Evolutionary conservation across 108 stramenopile genomes (phyloP), one percentile per base, ranked within the genome.

Genomic region (Aurantiochytrium sp.): DNA sequence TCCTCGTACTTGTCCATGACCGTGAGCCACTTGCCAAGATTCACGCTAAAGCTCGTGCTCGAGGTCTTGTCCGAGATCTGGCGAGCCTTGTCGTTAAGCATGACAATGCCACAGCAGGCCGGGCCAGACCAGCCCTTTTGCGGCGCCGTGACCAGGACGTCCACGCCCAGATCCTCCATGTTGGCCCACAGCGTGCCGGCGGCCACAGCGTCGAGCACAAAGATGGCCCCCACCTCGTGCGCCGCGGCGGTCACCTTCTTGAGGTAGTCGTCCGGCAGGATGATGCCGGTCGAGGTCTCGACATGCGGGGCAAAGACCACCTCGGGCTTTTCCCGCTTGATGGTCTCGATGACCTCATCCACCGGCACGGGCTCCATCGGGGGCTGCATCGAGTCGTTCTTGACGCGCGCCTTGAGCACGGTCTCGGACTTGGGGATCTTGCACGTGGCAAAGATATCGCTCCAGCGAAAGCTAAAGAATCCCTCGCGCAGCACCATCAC

Each of bases 121-220:
- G 97, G 96, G 59, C 96, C 97, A 5, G 96, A 96, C 97, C 97
- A 97, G 87, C 97, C 97, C 91, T 97, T 97, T 89, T 97, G 97
- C 3, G 97, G 97, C 21, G 97, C 97, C 2, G 95, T 95, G 90
- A 97, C 96, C 35, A 97, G 90, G 5, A 95, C 95, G 91, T 97
- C 97, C 5, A 97, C 95, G 43, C 96, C 96, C 57, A 96, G 92
- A 73, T 96, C 95, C 87, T 96, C 95, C 97, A 97, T 97, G 90
- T 97, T 96, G 12, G 94, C 95, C 97, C 97, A 97, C 43, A 96
- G 93, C 18, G 96, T 96, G 19, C 97, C 97, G 44, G 94, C 94
- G 5, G 97, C 97, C 87, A 97, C 96, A 90, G 96, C 97, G 91
- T 97, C 97, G 59, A 97, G 91, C 55, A 97, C 96, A 89, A 97